Base-by-base conservation (phyloP, 2,329 filamentous ascomycete genomes). In the Triangularia setosa region DNA sequence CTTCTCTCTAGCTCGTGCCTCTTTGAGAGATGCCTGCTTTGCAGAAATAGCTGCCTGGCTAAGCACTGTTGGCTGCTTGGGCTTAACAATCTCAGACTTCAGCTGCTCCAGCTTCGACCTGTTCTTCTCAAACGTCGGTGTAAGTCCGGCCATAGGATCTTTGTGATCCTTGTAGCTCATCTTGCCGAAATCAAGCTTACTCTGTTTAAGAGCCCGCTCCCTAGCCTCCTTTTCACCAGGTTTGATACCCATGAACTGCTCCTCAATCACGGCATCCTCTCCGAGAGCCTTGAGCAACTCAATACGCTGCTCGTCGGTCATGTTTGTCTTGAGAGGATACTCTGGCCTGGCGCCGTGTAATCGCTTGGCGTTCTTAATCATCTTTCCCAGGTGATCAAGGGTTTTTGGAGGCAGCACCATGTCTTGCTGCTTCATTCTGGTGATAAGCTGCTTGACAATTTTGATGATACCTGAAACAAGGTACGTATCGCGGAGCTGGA, bases 401-500 rank as follows among this genome's bases (percentile, higher is more conserved):
- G 88, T 83, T 3, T 81, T 81, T 14, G 84, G 75, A 40, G 87
- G 85, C 28, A 97, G 84, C 61, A 88, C 87, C 69, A 97, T 87
- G 61, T 86, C 83, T 58, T 91, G 89, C 69, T 93, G 89, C 48
- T 88, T 87, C n/a, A 99, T 81, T 23, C 92, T 89, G 14, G 86
- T 85, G 35, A 99, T 83, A 64, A 99, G 88, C 75, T 96, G 96
- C 70, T 88, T 87, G 30, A 97, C 86, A 27, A 98, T 84, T 27
- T 87, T 88, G 58, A 96, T 92, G 14, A 94, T 89, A 44, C 92
- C 92, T 65, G 85, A 87, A 35, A 95, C 89, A 7, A 99, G 84
- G 76, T 93, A 97, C 62, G 87, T 84, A 75, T 99, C 95, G 67
- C 94, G 90, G 4, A 99, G 83, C 64, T 95, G 88, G 62, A 99